phyloP scores from a whole-genome alignment of 768 basidiomycete species.

The Pholiota microspora region DNA sequence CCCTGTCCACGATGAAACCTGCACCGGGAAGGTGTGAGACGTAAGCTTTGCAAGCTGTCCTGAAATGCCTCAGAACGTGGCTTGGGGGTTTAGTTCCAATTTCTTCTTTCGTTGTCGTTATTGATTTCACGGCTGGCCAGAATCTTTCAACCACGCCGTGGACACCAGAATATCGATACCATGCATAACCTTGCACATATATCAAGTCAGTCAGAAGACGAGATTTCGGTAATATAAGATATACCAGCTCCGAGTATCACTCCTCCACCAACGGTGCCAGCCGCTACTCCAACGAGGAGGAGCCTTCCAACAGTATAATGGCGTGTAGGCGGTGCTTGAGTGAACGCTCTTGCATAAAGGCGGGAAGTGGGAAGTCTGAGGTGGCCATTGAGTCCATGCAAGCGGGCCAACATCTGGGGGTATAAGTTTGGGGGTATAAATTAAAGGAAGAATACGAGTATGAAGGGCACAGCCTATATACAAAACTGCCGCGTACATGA shows the following conservation, averaged over 20 bases:
- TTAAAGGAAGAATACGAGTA: too few relatives aligned
- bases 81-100: constrained; percentile 23
- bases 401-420: background rate
- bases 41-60: constrained; percentile 39
- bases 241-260: constrained; percentile 15
- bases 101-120: constrained; percentile 16
- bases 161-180: constrained; percentile 39
- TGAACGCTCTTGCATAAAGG: background rate
- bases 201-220: background rate
- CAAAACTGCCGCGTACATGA: background rate
- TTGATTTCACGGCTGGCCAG: constrained; percentile 20
- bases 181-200: constrained; percentile 30
- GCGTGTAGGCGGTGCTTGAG: background rate
- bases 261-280: constrained; percentile 7
- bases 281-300: background rate
- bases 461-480: too few relatives aligned
- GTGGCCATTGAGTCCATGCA: background rate
- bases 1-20: constrained; percentile 34
- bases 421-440: background rate
- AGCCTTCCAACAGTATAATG: background rate
- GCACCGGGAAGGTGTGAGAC: constrained; percentile 37
- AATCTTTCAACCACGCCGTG: constrained; percentile 35
- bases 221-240: background rate
- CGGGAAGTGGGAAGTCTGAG: background rate
- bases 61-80: constrained; percentile 35